These are phyloP conservation scores for Mortierella sp. DNA, from an alignment of 371 early-diverging fungal species.

Conservation along the genomic window DNA sequence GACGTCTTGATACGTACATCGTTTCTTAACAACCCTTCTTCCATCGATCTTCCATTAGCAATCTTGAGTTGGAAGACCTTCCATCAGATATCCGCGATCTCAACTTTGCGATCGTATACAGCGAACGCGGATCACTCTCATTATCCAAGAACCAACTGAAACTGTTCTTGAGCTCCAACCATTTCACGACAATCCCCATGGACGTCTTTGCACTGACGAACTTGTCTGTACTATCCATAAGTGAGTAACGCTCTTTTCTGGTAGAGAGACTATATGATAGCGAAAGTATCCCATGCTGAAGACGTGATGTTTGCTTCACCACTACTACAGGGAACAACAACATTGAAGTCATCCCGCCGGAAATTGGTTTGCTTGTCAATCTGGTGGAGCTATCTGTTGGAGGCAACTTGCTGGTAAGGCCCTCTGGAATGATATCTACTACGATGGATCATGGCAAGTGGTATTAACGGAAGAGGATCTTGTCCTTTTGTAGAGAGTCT, in stretches of 20 bases:
- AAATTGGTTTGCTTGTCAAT: slow-evolving; percentile 66
- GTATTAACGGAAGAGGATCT: too few relatives aligned
- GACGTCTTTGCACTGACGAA: slow-evolving; percentile 60
- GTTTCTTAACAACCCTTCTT: too few relatives aligned
- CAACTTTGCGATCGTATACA: slow-evolving; percentile 60
- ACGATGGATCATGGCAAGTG: too few relatives aligned
- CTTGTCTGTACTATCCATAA: slow-evolving; percentile 64
- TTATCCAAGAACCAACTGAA: slow-evolving; percentile 60
- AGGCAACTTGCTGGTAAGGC: slow-evolving; percentile 66
- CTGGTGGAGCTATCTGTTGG: slow-evolving; percentile 68
- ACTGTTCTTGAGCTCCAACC: slow-evolving; percentile 62
- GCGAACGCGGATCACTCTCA: slow-evolving; percentile 54
- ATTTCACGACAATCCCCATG: slow-evolving; percentile 54
- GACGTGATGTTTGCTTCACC: too few relatives aligned
- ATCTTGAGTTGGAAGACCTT: slow-evolving; percentile 60
- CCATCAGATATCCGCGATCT: slow-evolving; percentile 65
- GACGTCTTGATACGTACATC: too few relatives aligned
- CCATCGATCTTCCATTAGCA: too few relatives aligned
- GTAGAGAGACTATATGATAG: too few relatives aligned
- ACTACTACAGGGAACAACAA: slow-evolving; percentile 68
- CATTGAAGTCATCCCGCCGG: slow-evolving; percentile 59
- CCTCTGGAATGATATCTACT: too few relatives aligned
- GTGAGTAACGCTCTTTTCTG: too few relatives aligned
- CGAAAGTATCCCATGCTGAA: background rate
- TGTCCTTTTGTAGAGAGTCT: slow-evolving; percentile 19